Conservation (phyloP, 164 flowering plant species). For the Nymphaea thermarum region DNA sequence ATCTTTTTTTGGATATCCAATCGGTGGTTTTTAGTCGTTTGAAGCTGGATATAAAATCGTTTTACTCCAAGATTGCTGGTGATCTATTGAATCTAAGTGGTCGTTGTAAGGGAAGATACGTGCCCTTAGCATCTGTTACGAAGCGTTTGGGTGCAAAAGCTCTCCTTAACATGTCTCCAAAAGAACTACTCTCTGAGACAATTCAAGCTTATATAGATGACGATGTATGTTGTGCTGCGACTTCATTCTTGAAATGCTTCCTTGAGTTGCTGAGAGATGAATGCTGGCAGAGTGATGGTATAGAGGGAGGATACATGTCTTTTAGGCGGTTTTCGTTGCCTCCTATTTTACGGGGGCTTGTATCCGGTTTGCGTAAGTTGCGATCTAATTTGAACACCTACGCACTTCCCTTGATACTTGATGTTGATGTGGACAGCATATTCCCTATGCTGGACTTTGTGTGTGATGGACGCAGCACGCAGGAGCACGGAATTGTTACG, state of each 20-base stretch:
- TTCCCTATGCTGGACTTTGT: constrained; percentile 77
- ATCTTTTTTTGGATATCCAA: constrained; percentile 74
- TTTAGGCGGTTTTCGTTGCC: constrained; percentile 69
- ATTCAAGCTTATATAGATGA: constrained; percentile 71
- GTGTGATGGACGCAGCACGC: constrained; percentile 17
- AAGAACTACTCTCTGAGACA: constrained; percentile 46
- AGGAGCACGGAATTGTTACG: constrained; percentile 4
- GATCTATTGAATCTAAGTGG: constrained; percentile 74
- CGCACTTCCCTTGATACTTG: constrained; percentile 67
- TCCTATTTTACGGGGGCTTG: constrained; percentile 73
- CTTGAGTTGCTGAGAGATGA: constrained; percentile 86
- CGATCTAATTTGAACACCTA: constrained; percentile 90
- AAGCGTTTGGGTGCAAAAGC: constrained; percentile 83
- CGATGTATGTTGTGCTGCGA: constrained; percentile 90
- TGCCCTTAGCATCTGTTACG: constrained; percentile 82
- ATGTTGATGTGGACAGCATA: constrained; percentile 78
- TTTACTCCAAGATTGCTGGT: constrained; percentile 40
- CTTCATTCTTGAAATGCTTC: constrained; percentile 83
- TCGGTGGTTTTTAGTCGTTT: constrained; percentile 8
- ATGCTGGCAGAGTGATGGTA: constrained; percentile 86
- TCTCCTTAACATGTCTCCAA: constrained; percentile 51
- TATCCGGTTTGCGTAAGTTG: constrained; percentile 71
- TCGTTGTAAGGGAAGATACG: constrained; percentile 94
- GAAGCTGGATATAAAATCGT: constrained; percentile 15
- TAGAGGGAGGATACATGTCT: constrained; percentile 55